Evolutionary conservation across 2,329 filamentous ascomycete genomes (phyloP).

Genomic region (Dothistroma septosporum): DNA sequence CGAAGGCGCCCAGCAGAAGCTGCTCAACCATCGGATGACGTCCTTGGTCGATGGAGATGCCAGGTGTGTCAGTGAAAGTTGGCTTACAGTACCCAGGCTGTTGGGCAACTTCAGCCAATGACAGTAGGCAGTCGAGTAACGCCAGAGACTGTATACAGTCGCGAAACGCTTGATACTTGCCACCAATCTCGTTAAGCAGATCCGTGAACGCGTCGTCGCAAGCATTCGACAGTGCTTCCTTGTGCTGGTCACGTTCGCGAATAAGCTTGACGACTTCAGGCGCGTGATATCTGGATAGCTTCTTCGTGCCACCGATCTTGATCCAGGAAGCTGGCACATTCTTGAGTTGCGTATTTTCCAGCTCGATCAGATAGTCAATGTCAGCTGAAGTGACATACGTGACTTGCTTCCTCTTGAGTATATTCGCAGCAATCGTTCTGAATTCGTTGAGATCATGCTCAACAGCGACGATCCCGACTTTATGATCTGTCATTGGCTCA

Average conservation of each 20-base stretch:
- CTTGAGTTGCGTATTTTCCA: slow-evolving; percentile 77
- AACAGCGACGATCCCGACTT: slow-evolving; percentile 87
- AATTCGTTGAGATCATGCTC: slow-evolving; percentile 84
- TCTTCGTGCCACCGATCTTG: slow-evolving; percentile 93
- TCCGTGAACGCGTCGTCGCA: slow-evolving; percentile 77
- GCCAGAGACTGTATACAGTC: slow-evolving; percentile 84
- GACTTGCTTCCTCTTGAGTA: slow-evolving; percentile 66
- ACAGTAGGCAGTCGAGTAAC: slow-evolving; percentile 83
- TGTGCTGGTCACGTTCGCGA: slow-evolving; percentile 87
- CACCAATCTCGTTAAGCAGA: slow-evolving; percentile 68
- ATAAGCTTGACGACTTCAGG: slow-evolving; percentile 81
- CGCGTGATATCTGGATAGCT: slow-evolving; percentile 86
- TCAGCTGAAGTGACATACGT: slow-evolving; percentile 80
- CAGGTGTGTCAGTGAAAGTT: slow-evolving; percentile 59
- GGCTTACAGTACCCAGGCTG: slow-evolving; percentile 88
- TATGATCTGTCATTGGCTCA: slow-evolving; percentile 82
- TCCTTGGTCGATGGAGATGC: slow-evolving; percentile 67
- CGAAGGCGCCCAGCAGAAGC: slow-evolving; percentile 77
- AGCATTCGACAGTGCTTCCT: slow-evolving; percentile 84
- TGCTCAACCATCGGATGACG: slow-evolving; percentile 97
- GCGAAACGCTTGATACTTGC: slow-evolving; percentile 83
- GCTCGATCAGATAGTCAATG: slow-evolving; percentile 92
- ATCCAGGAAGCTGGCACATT: slow-evolving; percentile 89
- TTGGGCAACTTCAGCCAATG: slow-evolving; percentile 74
- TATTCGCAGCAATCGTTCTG: slow-evolving; percentile 64